These are phyloP conservation scores for Echeveria elegans DNA, from an alignment of 164 flowering plant genomes.

Conservation along the genomic window DNA sequence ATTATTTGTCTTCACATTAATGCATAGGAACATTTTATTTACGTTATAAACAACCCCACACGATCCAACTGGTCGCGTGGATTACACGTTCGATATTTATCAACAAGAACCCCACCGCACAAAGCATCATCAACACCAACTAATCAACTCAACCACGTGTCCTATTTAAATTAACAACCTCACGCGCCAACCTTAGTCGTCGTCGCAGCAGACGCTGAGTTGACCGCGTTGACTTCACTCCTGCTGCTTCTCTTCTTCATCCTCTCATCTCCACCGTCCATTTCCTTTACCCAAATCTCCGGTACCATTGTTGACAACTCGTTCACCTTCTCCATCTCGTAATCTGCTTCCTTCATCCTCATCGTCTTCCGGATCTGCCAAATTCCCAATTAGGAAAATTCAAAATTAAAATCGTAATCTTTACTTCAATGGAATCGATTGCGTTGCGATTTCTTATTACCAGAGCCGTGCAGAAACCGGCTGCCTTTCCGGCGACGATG, in stretches of 20 bases:
- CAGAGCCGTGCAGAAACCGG: constrained; percentile 71
- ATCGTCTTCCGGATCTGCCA: constrained; percentile 51
- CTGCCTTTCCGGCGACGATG: constrained; percentile 53
- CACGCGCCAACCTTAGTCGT: not conserved
- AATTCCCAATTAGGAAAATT: not conserved
- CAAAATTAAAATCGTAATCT: too few species aligned
- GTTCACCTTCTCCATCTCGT: constrained; percentile 39
- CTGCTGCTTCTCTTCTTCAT: constrained; percentile 12
- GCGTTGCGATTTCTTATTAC: constrained; percentile 19
- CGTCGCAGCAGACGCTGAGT: not conserved
- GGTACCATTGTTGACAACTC: constrained; percentile 42
- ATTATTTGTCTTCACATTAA: too few species aligned
- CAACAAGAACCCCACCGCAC: not conserved
- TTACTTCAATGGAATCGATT: not conserved
- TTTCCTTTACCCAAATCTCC: constrained; percentile 40
- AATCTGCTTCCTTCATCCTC: constrained; percentile 60
- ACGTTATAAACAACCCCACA: too few species aligned
- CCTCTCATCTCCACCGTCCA: constrained; percentile 20
- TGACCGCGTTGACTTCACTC: not conserved
- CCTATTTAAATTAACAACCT: not conserved
- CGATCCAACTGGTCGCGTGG: not conserved
- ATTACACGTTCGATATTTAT: too few species aligned
- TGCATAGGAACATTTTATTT: too few species aligned
- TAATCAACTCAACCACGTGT: not conserved
- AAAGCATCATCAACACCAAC: not conserved